Conservation (phyloP, 108 stramenopile species). For the Stephanodiscus minutulus region DNA sequence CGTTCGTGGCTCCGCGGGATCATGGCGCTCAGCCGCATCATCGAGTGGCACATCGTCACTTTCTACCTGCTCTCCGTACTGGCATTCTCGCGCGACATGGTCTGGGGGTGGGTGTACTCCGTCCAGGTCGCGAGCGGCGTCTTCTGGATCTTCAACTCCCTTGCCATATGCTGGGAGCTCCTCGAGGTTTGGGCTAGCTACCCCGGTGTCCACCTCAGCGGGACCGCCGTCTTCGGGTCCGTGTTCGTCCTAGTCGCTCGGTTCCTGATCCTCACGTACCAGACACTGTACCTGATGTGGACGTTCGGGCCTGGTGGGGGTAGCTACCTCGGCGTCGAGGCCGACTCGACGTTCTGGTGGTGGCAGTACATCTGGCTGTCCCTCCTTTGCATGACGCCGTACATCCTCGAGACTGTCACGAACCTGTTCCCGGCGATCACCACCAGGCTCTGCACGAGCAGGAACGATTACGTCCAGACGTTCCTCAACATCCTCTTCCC, state of each 20-base stretch:
- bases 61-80: constrained; percentile 91
- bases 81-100: constrained; percentile 86
- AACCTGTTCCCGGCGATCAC: constrained; percentile 79
- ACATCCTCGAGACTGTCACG: constrained; percentile 73
- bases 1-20: constrained; percentile 92
- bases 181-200: constrained; percentile 94
- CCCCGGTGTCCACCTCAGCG: constrained; percentile 89
- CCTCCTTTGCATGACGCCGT: constrained; percentile 86
- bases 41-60: constrained; percentile 95
- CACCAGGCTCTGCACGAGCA: constrained; percentile 78
- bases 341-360: constrained; percentile 93
- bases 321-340: constrained; percentile 76
- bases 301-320: constrained; percentile 82
- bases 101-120: constrained; percentile 94
- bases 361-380: constrained; percentile 98
- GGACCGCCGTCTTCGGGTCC: constrained; percentile 90
- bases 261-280: constrained; percentile 90
- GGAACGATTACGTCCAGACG: constrained; percentile 87
- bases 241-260: constrained; percentile 84
- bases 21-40: constrained; percentile 85
- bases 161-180: constrained; percentile 84
- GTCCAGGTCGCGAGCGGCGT: constrained; percentile 92
- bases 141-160: constrained; percentile 90
- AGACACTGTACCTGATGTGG: constrained; percentile 93
- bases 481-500: constrained; percentile 91